phyloP scores from a whole-genome alignment of 169 alveolate genomes.

The Plasmodium knowlesi region DNA sequence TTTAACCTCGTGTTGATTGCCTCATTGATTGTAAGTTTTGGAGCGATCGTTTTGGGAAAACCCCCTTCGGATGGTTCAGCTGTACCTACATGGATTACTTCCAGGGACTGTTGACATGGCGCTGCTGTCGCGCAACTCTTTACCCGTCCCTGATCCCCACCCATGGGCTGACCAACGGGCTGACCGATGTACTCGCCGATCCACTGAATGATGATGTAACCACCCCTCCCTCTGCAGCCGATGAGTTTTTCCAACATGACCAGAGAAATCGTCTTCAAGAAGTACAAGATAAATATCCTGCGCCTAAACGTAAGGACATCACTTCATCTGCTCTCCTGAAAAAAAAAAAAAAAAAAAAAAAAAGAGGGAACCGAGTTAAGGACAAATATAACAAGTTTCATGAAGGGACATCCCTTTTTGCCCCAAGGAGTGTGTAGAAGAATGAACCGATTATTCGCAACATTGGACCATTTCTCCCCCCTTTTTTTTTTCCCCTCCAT shows the following conservation, averaged over 20 bases:
- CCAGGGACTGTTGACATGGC: too few species aligned
- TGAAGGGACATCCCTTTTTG: not conserved
- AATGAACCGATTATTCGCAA: not conserved
- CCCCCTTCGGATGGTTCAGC: not conserved
- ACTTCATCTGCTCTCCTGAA: too few species aligned
- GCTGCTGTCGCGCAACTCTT: too few species aligned
- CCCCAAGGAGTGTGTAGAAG: not conserved
- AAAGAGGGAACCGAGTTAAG: not conserved
- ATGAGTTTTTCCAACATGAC: conserved; percentile 68
- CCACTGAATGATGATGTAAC: not conserved
- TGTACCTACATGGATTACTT: not conserved
- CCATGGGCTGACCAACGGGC: too few species aligned
- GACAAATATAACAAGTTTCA: not conserved
- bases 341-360: too few species aligned
- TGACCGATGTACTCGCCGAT: not conserved
- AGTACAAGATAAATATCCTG: conserved; percentile 43
- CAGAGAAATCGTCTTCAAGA: conserved; percentile 48
- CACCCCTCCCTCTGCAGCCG: conserved; percentile 19
- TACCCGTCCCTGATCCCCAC: not conserved
- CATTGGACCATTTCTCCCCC: not conserved
- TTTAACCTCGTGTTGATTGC: conserved; percentile 38
- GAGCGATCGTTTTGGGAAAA: not conserved
- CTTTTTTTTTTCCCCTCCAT: not conserved
- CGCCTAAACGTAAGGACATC: conserved; percentile 47
- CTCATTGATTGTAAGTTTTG: conserved; percentile 29